Evolutionary conservation across 768 basidiomycete species (phyloP), one percentile per base, ranked within the genome.

Genomic region (Guyanaporus albipodus): DNA sequence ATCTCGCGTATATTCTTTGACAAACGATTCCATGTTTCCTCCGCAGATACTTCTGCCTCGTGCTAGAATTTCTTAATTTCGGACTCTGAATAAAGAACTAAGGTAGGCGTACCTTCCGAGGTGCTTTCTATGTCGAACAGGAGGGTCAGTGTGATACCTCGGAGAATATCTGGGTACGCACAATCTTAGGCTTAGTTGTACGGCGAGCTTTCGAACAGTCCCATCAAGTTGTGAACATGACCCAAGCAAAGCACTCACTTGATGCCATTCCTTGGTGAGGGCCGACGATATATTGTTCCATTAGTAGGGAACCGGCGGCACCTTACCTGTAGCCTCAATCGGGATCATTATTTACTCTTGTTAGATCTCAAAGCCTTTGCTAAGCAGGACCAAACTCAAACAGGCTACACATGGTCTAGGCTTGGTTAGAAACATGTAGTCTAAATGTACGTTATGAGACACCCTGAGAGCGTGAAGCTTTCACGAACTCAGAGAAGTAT

Each of bases 1-100:
- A 99, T 97, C 73, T 95, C 91, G 48, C 82, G 77, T 56, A 99
- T 94, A 53, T 97, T 96, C 51, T 75, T 73, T 10, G 89, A 75
- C 11, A 99, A 73, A 54, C 80, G 80, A 6, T 74, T 63, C 91
- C 93, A 96, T 34, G 85, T 93, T 54, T 88, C 83, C 34, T 91
- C 84, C 22, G 83, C 75, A n/a, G 87, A 82, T 38, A 87, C 76
- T 47, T 82, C 82, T 18, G 80, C 77, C 9, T 83, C 85, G 67
- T 82, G 85, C 89, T 91, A 52, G 29, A 53, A 21, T 42, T 23
- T 38, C 34, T 56, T 12, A 55, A 28, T 43, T 29, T 28, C 8
- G 6, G 31, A 41, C 23, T 17, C 6, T 23, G 33, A 12, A 17
- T 8, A 18, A 41, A 42, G 8, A 6, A 17, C 35, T n/a, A 22